Evolutionary conservation across 495 filamentous ascomycete genomes (phyloP).

Genomic region (Extremus antarcticus): DNA sequence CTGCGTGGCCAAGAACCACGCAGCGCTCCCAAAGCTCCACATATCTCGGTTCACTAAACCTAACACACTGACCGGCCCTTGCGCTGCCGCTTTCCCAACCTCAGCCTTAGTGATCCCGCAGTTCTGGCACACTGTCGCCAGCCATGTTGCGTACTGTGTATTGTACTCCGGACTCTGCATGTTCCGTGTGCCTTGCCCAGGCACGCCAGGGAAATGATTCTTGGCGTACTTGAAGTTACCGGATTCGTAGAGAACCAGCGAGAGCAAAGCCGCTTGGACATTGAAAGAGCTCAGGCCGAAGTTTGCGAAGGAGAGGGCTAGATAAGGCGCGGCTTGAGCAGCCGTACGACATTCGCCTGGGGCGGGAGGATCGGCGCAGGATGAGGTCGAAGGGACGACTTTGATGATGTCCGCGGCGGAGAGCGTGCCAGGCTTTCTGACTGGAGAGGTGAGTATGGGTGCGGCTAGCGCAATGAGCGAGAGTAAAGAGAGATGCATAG

Average conservation of each 20-base stretch:
- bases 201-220: slow-evolving; percentile 35
- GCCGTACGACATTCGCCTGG: slow-evolving; percentile 57
- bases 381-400: slow-evolving; percentile 40
- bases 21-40: slow-evolving; percentile 60
- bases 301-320: slow-evolving; percentile 43
- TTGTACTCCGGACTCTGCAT: slow-evolving; percentile 60
- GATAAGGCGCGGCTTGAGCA: slow-evolving; percentile 46
- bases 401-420: slow-evolving; percentile 37
- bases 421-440: neutral
- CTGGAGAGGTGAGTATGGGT: neutral
- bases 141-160: slow-evolving; percentile 43
- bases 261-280: slow-evolving; percentile 27
- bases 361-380: slow-evolving; percentile 32
- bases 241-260: slow-evolving; percentile 47
- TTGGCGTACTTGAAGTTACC: slow-evolving; percentile 36
- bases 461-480: neutral
- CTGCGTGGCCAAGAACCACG: slow-evolving; percentile 63
- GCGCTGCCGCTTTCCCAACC: slow-evolving; percentile 25
- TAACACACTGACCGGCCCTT: slow-evolving; percentile 41
- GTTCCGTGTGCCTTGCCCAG: slow-evolving; percentile 70
- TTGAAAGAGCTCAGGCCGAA: slow-evolving; percentile 40
- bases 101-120: slow-evolving; percentile 8
- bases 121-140: slow-evolving; percentile 17
- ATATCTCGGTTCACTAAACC: slow-evolving; percentile 46
- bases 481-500: neutral